A percentile compares a stretch with the other conserved stretches of the same genome.
Evolutionary conservation across 2,329 filamentous ascomycete species (phyloP).

Genomic region (Botryotinia convoluta): DNA sequence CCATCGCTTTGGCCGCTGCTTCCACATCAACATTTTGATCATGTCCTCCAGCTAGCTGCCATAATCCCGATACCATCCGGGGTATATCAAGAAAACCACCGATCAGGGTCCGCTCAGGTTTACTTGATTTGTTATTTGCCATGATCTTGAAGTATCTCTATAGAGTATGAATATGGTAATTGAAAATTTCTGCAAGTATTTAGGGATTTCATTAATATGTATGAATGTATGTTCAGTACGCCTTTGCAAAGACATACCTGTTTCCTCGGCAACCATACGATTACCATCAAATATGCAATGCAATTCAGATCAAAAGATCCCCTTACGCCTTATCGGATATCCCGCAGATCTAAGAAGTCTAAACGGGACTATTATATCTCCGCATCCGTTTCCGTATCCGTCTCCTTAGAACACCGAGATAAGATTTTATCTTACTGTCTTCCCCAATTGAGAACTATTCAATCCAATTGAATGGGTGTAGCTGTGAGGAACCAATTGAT

Average conservation of each 20-base stretch:
- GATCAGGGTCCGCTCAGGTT: neutral
- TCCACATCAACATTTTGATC: constrained; percentile 24
- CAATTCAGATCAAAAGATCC: neutral
- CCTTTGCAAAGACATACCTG: neutral
- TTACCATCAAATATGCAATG: too few species aligned
- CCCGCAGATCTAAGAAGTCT: neutral
- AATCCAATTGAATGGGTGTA: neutral
- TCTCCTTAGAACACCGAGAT: neutral
- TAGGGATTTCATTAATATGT: neutral
- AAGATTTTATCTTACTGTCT: neutral
- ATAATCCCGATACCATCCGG: constrained; percentile 24
- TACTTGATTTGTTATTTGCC: neutral
- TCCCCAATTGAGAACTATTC: neutral
- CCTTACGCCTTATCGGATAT: neutral
- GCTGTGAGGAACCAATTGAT: neutral
- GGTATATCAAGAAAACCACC: constrained; percentile 22
- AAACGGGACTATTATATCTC: neutral
- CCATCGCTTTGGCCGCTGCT: constrained; percentile 23
- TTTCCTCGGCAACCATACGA: neutral
- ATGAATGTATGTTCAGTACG: neutral
- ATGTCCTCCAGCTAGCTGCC: constrained; percentile 28
- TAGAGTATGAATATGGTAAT: neutral
- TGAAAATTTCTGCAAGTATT: neutral
- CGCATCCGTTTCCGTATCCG: neutral
- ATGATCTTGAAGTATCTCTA: neutral